Evolutionary conservation across 2,329 filamentous ascomycete genomes (phyloP).

Genomic region (Ilyonectria sp.): DNA sequence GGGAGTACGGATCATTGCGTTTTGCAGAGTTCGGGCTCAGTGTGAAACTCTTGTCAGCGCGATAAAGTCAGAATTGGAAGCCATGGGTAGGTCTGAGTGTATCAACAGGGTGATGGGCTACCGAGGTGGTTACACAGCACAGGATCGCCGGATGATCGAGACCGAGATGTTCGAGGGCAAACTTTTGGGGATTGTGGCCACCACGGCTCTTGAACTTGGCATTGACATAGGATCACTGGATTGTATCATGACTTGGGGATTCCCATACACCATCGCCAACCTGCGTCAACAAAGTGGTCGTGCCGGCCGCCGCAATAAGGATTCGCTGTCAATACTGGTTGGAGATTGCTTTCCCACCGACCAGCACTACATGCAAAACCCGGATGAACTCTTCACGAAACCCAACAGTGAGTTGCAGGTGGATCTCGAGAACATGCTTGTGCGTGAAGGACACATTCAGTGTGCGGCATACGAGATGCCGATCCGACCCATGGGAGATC

Average conservation of each 20-base stretch:
- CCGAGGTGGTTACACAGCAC: constrained; percentile 92
- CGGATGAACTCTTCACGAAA: constrained; percentile 92
- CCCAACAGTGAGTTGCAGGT: constrained; percentile 92
- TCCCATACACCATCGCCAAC: constrained; percentile 96
- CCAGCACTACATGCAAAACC: constrained; percentile 97
- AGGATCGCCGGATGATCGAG: constrained; percentile 91
- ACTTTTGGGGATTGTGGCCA: constrained; percentile 92
- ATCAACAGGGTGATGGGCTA: constrained; percentile 92
- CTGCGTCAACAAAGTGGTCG: constrained; percentile 94
- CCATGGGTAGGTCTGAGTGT: constrained; percentile 81
- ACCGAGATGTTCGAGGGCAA: constrained; percentile 98
- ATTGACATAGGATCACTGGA: constrained; percentile 96
- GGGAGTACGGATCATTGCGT: constrained; percentile 92
- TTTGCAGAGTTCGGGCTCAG: constrained; percentile 88
- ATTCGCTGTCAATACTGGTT: constrained; percentile 90
- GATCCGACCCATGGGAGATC: constrained; percentile 83
- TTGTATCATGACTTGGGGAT: constrained; percentile 93
- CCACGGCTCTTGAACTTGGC: constrained; percentile 91
- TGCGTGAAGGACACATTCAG: constrained; percentile 94
- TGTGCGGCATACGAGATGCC: constrained; percentile 97
- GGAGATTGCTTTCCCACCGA: constrained; percentile 93
- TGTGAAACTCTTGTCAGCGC: constrained; percentile 89
- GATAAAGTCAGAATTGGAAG: constrained; percentile 82
- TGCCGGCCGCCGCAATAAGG: constrained; percentile 91
- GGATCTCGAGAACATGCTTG: constrained; percentile 91